Evolutionary conservation across 139 green algal genomes (phyloP).

Genomic region (Micractinium conductrix): DNA sequence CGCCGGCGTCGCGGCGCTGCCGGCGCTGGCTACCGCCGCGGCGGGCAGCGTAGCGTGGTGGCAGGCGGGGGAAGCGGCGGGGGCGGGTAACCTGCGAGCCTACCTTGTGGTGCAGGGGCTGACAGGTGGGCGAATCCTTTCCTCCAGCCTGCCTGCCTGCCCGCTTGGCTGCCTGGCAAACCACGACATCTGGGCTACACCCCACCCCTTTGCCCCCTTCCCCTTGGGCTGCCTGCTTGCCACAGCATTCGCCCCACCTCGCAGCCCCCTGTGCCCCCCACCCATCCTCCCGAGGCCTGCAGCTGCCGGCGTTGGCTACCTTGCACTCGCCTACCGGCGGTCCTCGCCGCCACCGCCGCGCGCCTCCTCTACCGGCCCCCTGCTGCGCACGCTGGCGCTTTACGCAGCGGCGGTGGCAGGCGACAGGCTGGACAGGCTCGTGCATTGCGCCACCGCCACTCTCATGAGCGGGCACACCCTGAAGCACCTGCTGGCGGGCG

Average conservation of each 20-base stretch:
- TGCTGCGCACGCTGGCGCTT: not conserved
- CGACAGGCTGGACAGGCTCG: not conserved
- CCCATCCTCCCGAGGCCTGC: not conserved
- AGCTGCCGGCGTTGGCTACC: not conserved
- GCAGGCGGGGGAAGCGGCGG: conserved; percentile 6
- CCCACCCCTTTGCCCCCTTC: no score
- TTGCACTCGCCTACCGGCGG: not conserved
- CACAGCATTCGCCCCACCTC: not conserved
- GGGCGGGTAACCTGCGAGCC: not conserved
- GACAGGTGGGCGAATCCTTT: not conserved
- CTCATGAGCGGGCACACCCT: not conserved
- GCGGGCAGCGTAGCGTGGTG: not conserved
- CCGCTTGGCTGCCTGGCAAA: not conserved
- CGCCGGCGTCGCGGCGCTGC: not conserved
- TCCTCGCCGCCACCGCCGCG: not conserved
- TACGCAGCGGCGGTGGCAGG: not conserved
- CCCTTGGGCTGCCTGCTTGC: not conserved
- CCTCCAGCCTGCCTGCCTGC: no score
- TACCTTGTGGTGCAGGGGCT: conserved; percentile 12
- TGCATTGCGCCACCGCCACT: not conserved
- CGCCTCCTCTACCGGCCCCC: no score
- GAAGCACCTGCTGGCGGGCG: conserved; percentile 20
- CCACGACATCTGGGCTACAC: not conserved
- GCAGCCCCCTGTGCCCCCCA: not conserved
- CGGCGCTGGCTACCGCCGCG: not conserved